These are phyloP conservation scores for Xylariaceae sp. DNA, from an alignment of 2,329 filamentous ascomycete species.

Conservation along the genomic window DNA sequence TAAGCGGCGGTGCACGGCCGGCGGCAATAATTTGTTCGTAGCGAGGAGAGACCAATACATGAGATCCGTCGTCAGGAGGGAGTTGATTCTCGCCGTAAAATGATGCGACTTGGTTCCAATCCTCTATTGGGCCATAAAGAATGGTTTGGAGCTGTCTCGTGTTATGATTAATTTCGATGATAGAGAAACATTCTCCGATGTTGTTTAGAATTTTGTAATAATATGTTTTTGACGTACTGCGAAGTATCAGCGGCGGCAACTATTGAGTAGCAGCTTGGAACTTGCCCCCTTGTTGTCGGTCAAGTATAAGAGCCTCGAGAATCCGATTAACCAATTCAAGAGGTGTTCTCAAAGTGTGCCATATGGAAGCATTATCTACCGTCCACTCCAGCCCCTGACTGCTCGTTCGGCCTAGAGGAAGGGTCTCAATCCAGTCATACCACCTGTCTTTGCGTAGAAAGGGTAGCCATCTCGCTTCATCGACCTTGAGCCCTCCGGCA, in stretches of 20 bases:
- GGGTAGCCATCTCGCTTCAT: conserved; percentile 5
- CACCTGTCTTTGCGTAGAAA: conserved; percentile 8
- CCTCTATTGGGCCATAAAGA: conserved; percentile 5
- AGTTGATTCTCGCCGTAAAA: neutral
- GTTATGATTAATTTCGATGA: neutral
- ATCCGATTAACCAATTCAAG: conserved; percentile 8
- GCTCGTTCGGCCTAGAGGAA: neutral
- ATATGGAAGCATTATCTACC: conserved; percentile 7
- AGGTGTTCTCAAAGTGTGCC: neutral
- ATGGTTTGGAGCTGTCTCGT: conserved; percentile 6
- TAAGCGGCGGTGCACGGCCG: neutral
- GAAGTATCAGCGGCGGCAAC: neutral
- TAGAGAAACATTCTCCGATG: neutral
- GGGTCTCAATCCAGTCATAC: conserved; percentile 6
- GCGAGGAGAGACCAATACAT: neutral
- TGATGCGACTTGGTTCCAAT: neutral
- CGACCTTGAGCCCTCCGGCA: neutral
- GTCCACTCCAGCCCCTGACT: neutral
- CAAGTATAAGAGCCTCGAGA: conserved; percentile 6
- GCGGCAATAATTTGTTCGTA: neutral
- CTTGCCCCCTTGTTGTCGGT: conserved; percentile 6
- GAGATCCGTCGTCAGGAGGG: neutral
- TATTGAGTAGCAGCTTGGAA: neutral
- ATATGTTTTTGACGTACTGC: neutral
- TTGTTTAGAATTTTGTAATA: neutral